These are phyloP conservation scores for Cryphonectria radicalis DNA, from an alignment of 2,329 filamentous ascomycete species.

Conservation along the genomic window DNA sequence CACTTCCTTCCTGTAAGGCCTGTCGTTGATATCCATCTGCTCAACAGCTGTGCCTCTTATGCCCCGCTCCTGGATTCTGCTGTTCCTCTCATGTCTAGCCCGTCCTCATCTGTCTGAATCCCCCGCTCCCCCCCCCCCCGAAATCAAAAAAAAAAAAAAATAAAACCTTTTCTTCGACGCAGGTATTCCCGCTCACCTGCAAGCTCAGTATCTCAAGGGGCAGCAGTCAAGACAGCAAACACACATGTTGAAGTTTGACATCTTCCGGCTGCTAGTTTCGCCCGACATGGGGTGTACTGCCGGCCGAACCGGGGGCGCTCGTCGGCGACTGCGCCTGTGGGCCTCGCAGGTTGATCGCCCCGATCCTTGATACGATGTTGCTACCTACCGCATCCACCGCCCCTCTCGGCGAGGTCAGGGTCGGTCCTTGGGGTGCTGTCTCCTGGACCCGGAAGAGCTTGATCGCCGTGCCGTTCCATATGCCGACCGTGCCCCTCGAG, in stretches of 20 bases:
- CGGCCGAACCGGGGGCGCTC: conserved; percentile 2
- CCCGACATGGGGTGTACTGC: conserved; percentile 1
- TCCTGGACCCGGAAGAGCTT: conserved; percentile 90
- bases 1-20: no score
- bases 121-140: background rate
- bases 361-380: conserved; percentile 85
- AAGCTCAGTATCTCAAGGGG: background rate
- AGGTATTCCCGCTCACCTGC: background rate
- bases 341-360: conserved; percentile 74
- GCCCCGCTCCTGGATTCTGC: background rate
- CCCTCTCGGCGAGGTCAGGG: conserved; percentile 80
- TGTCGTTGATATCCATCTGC: background rate
- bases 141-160: no score
- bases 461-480: conserved; percentile 92
- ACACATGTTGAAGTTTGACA: background rate
- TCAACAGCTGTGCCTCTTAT: background rate
- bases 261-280: conserved; percentile 6
- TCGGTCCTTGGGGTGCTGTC: conserved; percentile 77
- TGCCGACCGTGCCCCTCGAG: conserved; percentile 82
- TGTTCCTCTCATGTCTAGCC: background rate
- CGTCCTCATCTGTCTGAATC: background rate
- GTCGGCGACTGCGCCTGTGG: conserved; percentile 16
- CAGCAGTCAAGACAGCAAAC: background rate
- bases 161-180: no score
- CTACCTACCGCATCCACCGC: conserved; percentile 93